A percentile compares a stretch with the other conserved stretches of the same genome.
phyloP scores from a whole-genome alignment of 768 basidiomycete genomes.

The Paxillus rubicundulus region DNA sequence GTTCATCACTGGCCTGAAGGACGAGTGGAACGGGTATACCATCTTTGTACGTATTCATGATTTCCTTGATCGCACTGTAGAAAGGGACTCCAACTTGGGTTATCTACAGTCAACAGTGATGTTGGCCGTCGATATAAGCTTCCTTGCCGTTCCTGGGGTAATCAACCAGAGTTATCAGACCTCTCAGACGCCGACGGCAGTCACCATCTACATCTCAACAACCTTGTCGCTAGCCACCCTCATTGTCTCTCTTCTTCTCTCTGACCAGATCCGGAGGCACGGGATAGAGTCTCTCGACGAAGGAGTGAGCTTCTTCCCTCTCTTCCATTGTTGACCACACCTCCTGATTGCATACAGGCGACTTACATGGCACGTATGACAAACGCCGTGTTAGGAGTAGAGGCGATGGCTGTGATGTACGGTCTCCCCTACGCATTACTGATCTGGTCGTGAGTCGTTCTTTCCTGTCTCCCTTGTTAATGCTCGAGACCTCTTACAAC shows the following conservation, averaged over 20 bases:
- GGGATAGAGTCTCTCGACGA: not conserved
- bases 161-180: not conserved
- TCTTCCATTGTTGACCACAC: not conserved
- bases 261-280: constrained; percentile 7
- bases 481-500: not conserved
- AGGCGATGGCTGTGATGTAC: constrained; percentile 29
- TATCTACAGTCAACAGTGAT: constrained; percentile 46
- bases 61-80: not conserved
- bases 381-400: constrained; percentile 15
- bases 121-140: constrained; percentile 34
- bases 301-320: not conserved
- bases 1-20: too few species aligned
- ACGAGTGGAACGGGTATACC: too few species aligned
- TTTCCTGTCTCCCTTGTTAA: not conserved
- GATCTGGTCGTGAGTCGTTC: constrained; percentile 25
- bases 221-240: constrained; percentile 34
- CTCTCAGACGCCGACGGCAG: constrained; percentile 13
- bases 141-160: constrained; percentile 9
- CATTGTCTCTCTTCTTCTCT: constrained; percentile 35
- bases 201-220: constrained; percentile 39
- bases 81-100: not conserved
- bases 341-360: constrained; percentile 10
- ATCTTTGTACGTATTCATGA: not conserved
- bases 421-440: constrained; percentile 32
- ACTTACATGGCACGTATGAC: constrained; percentile 17